A percentile compares a stretch with the other conserved stretches of the same genome.
Conservation (phyloP, 2,329 filamentous ascomycete genomes). For the Aspergillus flavus region DNA sequence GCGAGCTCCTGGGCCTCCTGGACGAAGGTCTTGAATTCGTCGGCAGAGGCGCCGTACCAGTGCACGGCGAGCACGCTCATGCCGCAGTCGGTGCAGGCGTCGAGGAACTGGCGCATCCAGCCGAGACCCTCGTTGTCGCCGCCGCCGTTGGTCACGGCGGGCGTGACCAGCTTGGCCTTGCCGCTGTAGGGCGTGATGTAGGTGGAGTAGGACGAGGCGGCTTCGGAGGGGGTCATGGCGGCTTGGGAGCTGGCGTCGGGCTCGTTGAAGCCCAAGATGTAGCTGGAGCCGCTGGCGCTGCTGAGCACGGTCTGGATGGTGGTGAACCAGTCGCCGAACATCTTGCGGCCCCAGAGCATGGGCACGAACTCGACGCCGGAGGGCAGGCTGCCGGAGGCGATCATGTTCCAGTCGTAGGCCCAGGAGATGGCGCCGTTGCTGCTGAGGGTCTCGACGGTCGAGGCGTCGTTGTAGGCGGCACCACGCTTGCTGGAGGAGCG, state of each 20-base stretch:
- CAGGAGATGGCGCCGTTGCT: conserved; percentile 37
- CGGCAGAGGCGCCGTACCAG: conserved; percentile 44
- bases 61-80: conserved; percentile 48
- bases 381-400: conserved; percentile 32
- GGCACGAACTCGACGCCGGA: conserved; percentile 46
- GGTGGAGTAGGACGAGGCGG: conserved; percentile 38
- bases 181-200: conserved; percentile 43
- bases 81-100: conserved; percentile 41
- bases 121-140: conserved; percentile 36
- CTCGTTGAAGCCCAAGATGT: conserved; percentile 52
- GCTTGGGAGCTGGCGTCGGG: conserved; percentile 45
- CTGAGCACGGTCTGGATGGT: conserved; percentile 38
- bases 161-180: conserved; percentile 45
- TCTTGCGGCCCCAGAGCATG: conserved; percentile 48
- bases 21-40: conserved; percentile 44
- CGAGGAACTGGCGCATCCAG: conserved; percentile 47
- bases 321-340: conserved; percentile 38
- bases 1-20: conserved; percentile 38
- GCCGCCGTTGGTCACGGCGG: conserved; percentile 44
- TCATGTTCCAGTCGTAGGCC: conserved; percentile 51
- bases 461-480: conserved; percentile 44
- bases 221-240: conserved; percentile 40
- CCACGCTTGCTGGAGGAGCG: conserved; percentile 30
- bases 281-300: conserved; percentile 36
- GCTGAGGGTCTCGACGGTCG: conserved; percentile 35